Evolutionary conservation across 306 rosid genomes (phyloP), one percentile per base, ranked within the genome.

Genomic region (Quercus mongolica): DNA sequence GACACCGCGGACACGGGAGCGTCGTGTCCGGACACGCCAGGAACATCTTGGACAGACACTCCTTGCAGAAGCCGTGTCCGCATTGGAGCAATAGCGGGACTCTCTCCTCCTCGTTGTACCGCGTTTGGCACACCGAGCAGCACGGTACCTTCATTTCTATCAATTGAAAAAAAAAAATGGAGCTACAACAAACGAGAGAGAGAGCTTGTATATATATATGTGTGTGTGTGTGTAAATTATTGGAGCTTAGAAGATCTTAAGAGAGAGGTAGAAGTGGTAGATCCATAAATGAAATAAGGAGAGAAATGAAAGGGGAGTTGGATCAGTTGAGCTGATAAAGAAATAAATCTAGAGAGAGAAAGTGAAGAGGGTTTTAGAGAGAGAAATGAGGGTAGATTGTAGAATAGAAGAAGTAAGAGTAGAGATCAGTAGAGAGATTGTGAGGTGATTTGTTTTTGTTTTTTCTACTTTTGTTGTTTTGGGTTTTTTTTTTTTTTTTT

Each of bases 71-170:
- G 4, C 98, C 97, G 81, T 95, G 99, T 46, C 99, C 99, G 74
- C 99, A 95, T 88, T 95, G 97, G 38, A 95, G 99, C 81, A 95
- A 79, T 74, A 95, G 98, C 17, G 99, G 99, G 14, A 93, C 98
- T 76, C 99, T 86, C 80, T 93, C 99, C 10, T 91, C 99, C 80
- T 93, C 99, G 92, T 95, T 92, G 86, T 92, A 95, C 75, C 99
- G 92, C 85, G 91, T 95, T 80, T 93, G 98, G 87, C 99, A 95
- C 10, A 95, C 98, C 52, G 97, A 89, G 63, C 99, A 95, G 73
- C 94, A 92, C 62, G 99, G 99, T 73, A 95, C 97, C 84, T 93
- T 95, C 98, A 87, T 92, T 13, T 46, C 72, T 64, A 71, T 52
- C 26, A 46, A 46, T 8, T 46, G 12, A 46, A 46, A 2, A 11